Evolutionary conservation across 2,329 filamentous ascomycete genomes (phyloP).

Genomic region (Coniochaeta hoffmannii): DNA sequence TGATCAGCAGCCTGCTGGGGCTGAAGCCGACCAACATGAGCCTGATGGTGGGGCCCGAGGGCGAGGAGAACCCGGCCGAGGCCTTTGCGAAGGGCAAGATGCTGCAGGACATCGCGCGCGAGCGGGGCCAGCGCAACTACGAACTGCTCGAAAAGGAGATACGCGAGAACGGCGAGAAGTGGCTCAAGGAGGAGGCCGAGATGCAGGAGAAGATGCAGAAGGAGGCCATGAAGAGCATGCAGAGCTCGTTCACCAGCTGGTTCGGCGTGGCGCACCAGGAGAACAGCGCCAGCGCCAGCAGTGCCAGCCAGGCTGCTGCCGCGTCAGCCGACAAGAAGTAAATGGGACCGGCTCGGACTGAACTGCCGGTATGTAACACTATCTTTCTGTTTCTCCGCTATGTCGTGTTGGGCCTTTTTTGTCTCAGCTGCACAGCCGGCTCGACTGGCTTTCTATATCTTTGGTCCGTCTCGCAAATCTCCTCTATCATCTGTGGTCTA

Average conservation of each 20-base stretch:
- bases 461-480: background rate
- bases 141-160: slow-evolving; percentile 86
- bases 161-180: slow-evolving; percentile 86
- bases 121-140: slow-evolving; percentile 86
- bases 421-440: background rate
- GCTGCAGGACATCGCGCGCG: slow-evolving; percentile 88
- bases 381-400: background rate
- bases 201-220: slow-evolving; percentile 84
- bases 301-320: background rate
- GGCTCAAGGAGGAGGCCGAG: slow-evolving; percentile 87
- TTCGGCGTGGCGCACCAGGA: slow-evolving; percentile 27
- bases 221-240: slow-evolving; percentile 89
- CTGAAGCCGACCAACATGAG: slow-evolving; percentile 64
- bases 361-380: slow-evolving; percentile 3
- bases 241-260: slow-evolving; percentile 62
- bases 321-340: slow-evolving; percentile 6
- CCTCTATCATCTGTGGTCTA: background rate
- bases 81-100: slow-evolving; percentile 91
- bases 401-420: background rate
- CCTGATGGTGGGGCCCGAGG: slow-evolving; percentile 51
- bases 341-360: background rate
- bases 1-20: slow-evolving; percentile 66
- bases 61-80: slow-evolving; percentile 65
- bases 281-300: slow-evolving; percentile 8
- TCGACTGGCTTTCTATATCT: background rate